Percentiles rank a stretch among this genome's conserved stretches.
Conservation (phyloP, 2,329 filamentous ascomycete genomes). For the Emmonsiellopsis sp. region DNA sequence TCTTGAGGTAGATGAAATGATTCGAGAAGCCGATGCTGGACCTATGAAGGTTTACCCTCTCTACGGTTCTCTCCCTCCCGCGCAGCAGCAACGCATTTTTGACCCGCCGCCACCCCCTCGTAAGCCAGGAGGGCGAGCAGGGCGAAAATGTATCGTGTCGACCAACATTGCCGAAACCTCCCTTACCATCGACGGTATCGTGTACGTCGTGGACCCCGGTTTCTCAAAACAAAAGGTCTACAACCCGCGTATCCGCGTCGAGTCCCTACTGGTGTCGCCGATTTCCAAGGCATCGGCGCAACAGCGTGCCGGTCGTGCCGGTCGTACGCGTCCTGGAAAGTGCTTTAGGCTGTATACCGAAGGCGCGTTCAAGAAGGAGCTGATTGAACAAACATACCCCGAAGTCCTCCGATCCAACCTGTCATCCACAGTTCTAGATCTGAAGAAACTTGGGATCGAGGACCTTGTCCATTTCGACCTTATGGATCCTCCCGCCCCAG, state of each 20-base stretch:
- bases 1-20: slow-evolving; percentile 84
- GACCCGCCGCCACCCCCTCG: slow-evolving; percentile 70
- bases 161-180: slow-evolving; percentile 98
- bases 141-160: slow-evolving; percentile 87
- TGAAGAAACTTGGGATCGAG: slow-evolving; percentile 93
- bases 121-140: slow-evolving; percentile 68
- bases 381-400: slow-evolving; percentile 94
- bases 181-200: slow-evolving; percentile 96
- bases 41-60: slow-evolving; percentile 85
- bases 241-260: slow-evolving; percentile 91
- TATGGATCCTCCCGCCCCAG: slow-evolving; percentile 95
- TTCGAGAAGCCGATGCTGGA: slow-evolving; percentile 81
- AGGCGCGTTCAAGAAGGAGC: slow-evolving; percentile 89
- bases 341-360: slow-evolving; percentile 97
- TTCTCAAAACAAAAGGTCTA: slow-evolving; percentile 99
- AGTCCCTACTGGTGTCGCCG: slow-evolving; percentile 92
- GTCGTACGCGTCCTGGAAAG: slow-evolving; percentile 96
- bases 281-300: slow-evolving; percentile 97
- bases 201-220: slow-evolving; percentile 97
- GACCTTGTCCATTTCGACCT: slow-evolving; percentile 97
- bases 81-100: slow-evolving; percentile 92
- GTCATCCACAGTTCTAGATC: slow-evolving; percentile 84
- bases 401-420: slow-evolving; percentile 93
- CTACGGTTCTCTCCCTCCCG: slow-evolving; percentile 84
- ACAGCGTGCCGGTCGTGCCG: slow-evolving; percentile 95